phyloP scores from a whole-genome alignment of 169 alveolate species.

The Plasmodium coatneyi region DNA sequence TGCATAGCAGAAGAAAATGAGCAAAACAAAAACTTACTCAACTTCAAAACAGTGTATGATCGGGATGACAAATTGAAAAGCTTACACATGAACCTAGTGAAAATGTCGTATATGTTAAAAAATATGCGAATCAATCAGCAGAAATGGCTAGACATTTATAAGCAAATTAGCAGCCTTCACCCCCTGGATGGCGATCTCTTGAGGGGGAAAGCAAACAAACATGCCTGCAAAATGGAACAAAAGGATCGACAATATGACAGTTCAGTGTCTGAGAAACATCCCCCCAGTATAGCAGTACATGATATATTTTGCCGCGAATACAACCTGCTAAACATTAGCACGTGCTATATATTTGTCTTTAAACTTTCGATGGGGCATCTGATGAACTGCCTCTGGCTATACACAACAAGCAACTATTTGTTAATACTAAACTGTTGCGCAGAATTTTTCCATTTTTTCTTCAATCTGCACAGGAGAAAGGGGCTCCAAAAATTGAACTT shows the following conservation, averaged over 20 bases:
- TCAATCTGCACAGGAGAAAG: slow-evolving; percentile 15
- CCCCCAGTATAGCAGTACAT: neutral
- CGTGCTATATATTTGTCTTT: slow-evolving; percentile 20
- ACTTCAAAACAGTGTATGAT: neutral
- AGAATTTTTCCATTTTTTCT: slow-evolving; percentile 33
- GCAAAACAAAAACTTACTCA: slow-evolving; percentile 13
- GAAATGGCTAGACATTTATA: slow-evolving; percentile 57
- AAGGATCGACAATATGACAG: neutral
- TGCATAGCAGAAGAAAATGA: slow-evolving; percentile 36
- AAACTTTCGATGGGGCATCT: neutral
- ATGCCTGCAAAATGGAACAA: neutral
- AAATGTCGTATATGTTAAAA: slow-evolving; percentile 52
- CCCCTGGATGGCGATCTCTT: neutral
- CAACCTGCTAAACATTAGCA: slow-evolving; percentile 9
- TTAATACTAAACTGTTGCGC: slow-evolving; percentile 29
- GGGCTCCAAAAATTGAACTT: slow-evolving; percentile 21
- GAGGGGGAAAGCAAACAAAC: neutral
- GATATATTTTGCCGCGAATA: slow-evolving; percentile 8
- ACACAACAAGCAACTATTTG: slow-evolving; percentile 10
- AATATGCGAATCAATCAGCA: slow-evolving; percentile 26
- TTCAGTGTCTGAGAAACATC: neutral
- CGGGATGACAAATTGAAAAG: neutral
- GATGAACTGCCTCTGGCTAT: slow-evolving; percentile 19
- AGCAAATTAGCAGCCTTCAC: slow-evolving; percentile 8
- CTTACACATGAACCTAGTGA: slow-evolving; percentile 6